Conservation (phyloP, 768 basidiomycete species). For the Erythrobasidium yunnanense region DNA sequence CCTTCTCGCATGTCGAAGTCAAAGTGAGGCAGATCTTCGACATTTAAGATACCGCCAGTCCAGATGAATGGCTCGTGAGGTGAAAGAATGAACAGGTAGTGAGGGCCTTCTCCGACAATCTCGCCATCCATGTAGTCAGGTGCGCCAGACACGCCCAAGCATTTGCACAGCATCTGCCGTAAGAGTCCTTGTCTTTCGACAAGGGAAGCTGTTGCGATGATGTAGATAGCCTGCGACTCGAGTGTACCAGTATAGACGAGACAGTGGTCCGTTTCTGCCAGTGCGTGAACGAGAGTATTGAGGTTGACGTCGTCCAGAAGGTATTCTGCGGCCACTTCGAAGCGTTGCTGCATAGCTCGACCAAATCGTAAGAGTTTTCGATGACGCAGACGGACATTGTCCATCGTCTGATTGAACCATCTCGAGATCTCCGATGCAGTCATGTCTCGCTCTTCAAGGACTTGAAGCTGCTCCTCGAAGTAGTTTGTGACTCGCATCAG, state of each 20-base stretch:
- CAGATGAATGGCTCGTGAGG: constrained; percentile 78
- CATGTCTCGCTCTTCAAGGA: constrained; percentile 48
- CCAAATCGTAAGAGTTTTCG: constrained; percentile 89
- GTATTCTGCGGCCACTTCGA: constrained; percentile 89
- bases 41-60: constrained; percentile 75
- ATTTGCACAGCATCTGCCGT: constrained; percentile 66
- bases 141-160: constrained; percentile 50
- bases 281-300: constrained; percentile 63
- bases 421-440: constrained; percentile 66
- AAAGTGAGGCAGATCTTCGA: constrained; percentile 57
- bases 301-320: constrained; percentile 61
- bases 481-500: constrained; percentile 86
- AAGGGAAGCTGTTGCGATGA: constrained; percentile 68
- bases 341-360: constrained; percentile 60
- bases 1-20: constrained; percentile 76
- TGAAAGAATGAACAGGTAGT: constrained; percentile 75
- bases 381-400: constrained; percentile 79
- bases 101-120: constrained; percentile 32
- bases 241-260: constrained; percentile 79
- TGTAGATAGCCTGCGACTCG: constrained; percentile 83
- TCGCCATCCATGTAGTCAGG: constrained; percentile 36
- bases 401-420: constrained; percentile 89
- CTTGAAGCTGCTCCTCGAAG: constrained; percentile 83
- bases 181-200: constrained; percentile 66
- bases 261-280: constrained; percentile 78